These are phyloP conservation scores for Neofusicoccum sp. DNA, from an alignment of 2,329 filamentous ascomycete genomes.

Conservation along the genomic window DNA sequence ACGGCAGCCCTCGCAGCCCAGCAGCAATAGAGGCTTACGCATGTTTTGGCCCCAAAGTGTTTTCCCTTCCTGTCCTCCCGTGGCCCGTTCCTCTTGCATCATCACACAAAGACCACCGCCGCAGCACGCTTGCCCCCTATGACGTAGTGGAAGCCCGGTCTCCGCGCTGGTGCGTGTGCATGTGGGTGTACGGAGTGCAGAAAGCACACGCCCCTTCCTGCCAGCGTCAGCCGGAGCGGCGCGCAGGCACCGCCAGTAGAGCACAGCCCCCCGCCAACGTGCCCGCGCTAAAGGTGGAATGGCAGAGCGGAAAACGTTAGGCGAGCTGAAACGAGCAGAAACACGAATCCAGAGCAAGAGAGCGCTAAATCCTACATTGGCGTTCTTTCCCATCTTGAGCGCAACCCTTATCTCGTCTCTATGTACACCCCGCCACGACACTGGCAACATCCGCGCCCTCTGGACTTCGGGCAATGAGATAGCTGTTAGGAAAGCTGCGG, in stretches of 20 bases:
- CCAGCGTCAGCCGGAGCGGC: too few species aligned
- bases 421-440: neutral
- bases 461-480: neutral
- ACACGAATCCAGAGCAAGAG: neutral
- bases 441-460: too few species aligned
- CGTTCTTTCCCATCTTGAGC: neutral
- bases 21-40: neutral
- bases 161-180: neutral
- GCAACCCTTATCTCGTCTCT: neutral
- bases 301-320: neutral
- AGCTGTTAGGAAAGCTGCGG: neutral
- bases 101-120: neutral
- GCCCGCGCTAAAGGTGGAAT: neutral
- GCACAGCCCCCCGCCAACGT: neutral
- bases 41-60: too few species aligned
- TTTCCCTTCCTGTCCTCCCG: too few species aligned
- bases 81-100: neutral
- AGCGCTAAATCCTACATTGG: neutral
- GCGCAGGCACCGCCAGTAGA: neutral
- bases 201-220: neutral
- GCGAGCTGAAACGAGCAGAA: neutral
- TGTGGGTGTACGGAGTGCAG: neutral
- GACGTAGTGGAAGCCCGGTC: neutral
- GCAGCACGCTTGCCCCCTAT: neutral
- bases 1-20: too few species aligned